Evolutionary conservation across 176 grass and related monocot species (phyloP).

Genomic region (Hordeum vulgare): DNA sequence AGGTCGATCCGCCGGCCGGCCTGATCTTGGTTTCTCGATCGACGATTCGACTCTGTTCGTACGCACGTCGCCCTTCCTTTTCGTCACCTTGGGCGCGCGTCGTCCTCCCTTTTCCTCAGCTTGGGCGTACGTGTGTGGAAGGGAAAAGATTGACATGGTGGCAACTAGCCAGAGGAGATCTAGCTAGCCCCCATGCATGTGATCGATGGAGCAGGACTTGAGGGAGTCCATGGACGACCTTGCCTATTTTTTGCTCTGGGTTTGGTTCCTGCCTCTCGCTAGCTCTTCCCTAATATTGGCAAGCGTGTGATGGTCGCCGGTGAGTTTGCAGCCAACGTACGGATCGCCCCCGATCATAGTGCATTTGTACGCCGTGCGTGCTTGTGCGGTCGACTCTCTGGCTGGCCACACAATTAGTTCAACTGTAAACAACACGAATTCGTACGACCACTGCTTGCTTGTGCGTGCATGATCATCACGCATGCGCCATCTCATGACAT

Average conservation of each 20-base stretch:
- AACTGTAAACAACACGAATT: no score
- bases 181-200: not conserved
- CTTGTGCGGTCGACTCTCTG: not conserved
- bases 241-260: constrained; percentile 25
- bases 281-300: constrained; percentile 22
- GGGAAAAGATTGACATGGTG: not conserved
- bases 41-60: not conserved
- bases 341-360: not conserved
- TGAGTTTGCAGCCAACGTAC: not conserved
- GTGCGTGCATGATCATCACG: no score
- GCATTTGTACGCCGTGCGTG: no score
- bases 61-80: not conserved
- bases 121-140: not conserved
- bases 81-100: not conserved
- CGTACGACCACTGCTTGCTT: no score
- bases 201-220: not conserved
- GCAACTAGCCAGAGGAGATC: not conserved
- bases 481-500: no score
- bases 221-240: not conserved
- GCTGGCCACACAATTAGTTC: no score
- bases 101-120: not conserved
- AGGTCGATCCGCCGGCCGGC: not conserved
- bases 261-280: not conserved
- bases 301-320: constrained; percentile 6
- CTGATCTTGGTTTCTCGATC: not conserved